These are phyloP conservation scores for Candida piceae DNA, from an alignment of 805 yeast species.

Conservation along the genomic window DNA sequence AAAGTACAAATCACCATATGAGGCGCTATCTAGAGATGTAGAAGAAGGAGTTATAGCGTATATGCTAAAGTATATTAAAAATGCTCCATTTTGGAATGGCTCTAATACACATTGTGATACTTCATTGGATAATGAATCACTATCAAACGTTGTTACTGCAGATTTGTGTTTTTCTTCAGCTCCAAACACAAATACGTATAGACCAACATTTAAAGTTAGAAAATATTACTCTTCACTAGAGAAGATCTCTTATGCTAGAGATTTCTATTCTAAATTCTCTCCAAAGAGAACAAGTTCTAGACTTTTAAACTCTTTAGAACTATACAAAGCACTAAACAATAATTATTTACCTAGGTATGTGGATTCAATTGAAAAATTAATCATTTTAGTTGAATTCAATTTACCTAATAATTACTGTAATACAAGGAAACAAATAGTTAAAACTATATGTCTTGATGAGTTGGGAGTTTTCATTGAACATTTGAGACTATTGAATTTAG, in stretches of 20 bases:
- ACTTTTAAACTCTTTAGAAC: slow-evolving; percentile 9
- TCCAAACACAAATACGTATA: no score
- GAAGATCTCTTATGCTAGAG: slow-evolving; percentile 1
- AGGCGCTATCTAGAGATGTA: no score
- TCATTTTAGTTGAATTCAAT: slow-evolving; percentile 13
- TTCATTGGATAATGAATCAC: no score
- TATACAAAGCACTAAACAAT: slow-evolving; percentile 10
- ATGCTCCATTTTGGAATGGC: no score
- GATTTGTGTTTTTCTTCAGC: no score
- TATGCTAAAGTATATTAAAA: no score
- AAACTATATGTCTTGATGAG: no score
- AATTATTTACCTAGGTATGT: slow-evolving; percentile 1
- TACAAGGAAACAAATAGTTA: no score
- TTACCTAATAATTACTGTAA: background rate
- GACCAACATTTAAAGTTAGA: no score
- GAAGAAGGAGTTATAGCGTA: background rate
- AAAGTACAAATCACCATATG: background rate
- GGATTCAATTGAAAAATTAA: slow-evolving; percentile 9
- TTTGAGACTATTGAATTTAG: slow-evolving; percentile 15
- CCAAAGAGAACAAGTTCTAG: slow-evolving; percentile 14
- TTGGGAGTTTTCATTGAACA: slow-evolving; percentile 8
- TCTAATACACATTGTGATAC: no score
- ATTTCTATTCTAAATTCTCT: slow-evolving; percentile 5
- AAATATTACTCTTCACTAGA: no score
- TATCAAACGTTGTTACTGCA: no score